phyloP scores from a whole-genome alignment of 208 protist genomes.

The Borovskyia barvae region DNA sequence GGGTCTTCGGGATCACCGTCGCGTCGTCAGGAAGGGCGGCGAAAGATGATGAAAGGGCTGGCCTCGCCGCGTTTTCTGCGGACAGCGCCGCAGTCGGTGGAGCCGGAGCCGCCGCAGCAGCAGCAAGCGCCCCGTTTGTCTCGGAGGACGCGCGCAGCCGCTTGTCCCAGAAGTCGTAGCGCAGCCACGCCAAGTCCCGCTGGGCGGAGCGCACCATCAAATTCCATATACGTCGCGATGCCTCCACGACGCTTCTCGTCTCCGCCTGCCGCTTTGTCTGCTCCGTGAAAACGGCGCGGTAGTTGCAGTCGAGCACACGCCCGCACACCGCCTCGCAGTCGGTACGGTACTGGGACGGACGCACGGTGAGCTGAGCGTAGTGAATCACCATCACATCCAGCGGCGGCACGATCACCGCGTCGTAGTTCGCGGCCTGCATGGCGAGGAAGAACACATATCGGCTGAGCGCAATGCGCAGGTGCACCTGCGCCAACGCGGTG shows the following conservation, averaged over 20 bases:
- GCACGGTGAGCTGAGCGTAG: conserved; percentile 75
- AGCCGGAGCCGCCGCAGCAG: background rate
- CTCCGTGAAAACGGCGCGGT: conserved; percentile 76
- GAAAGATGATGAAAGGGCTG: too few relatives aligned
- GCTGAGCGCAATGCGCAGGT: conserved; percentile 63
- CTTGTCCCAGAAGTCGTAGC: conserved; percentile 86
- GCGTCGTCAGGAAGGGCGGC: too few relatives aligned
- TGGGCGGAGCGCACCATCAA: conserved; percentile 83
- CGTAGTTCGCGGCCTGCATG: conserved; percentile 87
- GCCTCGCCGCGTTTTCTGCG: background rate
- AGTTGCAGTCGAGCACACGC: conserved; percentile 86
- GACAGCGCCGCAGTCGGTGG: background rate
- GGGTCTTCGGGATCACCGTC: conserved; percentile 15
- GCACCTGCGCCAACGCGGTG: conserved; percentile 23
- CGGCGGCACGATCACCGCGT: conserved; percentile 85
- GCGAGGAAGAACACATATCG: conserved; percentile 90
- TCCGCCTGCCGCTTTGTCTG: conserved; percentile 35
- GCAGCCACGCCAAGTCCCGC: conserved; percentile 72
- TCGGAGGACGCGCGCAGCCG: conserved; percentile 20
- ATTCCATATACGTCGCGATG: conserved; percentile 81
- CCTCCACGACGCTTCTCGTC: conserved; percentile 58
- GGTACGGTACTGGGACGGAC: conserved; percentile 64
- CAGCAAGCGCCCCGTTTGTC: background rate
- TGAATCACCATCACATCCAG: conserved; percentile 86
- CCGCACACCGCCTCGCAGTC: conserved; percentile 88